Evolutionary conservation across 805 yeast genomes (phyloP), one percentile per base, ranked within the genome.

Genomic region (Candida sanyiensis): DNA sequence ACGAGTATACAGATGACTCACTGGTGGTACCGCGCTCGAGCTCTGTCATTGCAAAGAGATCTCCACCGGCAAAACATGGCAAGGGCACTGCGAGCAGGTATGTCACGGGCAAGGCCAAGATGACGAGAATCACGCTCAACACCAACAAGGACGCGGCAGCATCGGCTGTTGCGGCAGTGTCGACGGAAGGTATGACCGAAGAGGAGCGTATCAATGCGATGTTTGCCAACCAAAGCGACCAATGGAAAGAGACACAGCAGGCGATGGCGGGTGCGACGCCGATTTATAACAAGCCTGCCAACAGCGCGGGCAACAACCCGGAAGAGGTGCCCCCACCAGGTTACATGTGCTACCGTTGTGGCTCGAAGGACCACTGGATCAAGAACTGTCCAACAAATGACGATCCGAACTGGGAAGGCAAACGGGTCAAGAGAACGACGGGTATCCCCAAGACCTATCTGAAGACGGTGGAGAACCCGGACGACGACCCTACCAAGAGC

Each of bases 361-460:
- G 97, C 35, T 86, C 84, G 21, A 85, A 87, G 60, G 93, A 87
- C 40, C 99, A 93, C 60, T 90, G 95, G 88, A 90, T 93, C 43
- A 84, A 83, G 56, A 86, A 88, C 52, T 93, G 99, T 67, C 98
- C 99, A 0, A 86, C 95, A 3, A 83, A 85, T 54, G 78, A 76
- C 31, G 97, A 90, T 61, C 96, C 96, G 2, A 84, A 78, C 51
- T 88, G 88, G 72, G 97, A 90, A 56, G 95, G 95, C 15, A 86
- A 85, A 55, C 72, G 94, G 44, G 83, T 93, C 35, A 83, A 85
- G 51, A 74, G 95, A 51, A 89, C 97, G 0, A 93, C 97, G 0
- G 99, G 99, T 80, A 93, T 93, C 55, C 99, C 99, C 2, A 83
- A 82, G 61, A 82, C 94, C 24, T 87, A 87, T 60, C 75, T 93